Evolutionary conservation across 1,284 basidiomycete species (phyloP), one percentile per base, ranked within the genome.

Genomic region (Xerocomus minutiporus): DNA sequence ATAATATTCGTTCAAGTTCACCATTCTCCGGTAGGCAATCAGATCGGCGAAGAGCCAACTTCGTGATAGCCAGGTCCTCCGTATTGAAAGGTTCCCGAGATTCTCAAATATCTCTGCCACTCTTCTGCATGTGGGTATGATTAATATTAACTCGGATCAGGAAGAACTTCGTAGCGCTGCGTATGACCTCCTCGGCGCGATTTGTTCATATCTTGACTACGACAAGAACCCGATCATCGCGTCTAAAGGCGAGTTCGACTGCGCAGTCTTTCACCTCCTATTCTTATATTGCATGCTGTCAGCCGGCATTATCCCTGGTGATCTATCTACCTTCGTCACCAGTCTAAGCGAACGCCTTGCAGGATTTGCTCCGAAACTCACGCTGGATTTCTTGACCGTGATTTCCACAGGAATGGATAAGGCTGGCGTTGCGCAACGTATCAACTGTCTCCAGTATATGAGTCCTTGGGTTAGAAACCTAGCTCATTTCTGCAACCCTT

Each of bases 391-490:
- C 71, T 75, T 95, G 51, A 82, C 84, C 20, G 92, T 94, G 70
- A 88, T 93, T 46, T 82, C 82, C 28, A 76, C 80, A 4, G 77
- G 80, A 26, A 80, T 89, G 68, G 78, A 82, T 52, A 82, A 82
- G 64, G 68, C 74, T 6, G 68, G 67, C 2, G 56, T 65, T 25
- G 71, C 79, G 1, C 83, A 84, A 52, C 82, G 85, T 50, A 80
- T 89, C 28, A 80, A 80, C 50, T 91, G 85, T 61, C 68, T 93
- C 17, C 82, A 87, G 55, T 93, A 93, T 63, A 78, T 94, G 73
- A 81, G 79, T 42, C 91, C 93, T 2, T 96, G 93, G 93, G 78
- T 95, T 44, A 83, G 79, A 66, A 93, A 94, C 62, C 73, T 96
- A 2, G 75, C 81, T 2, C 66, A 74, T 20, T 93, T 90, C 60